These are phyloP conservation scores for Diplocarpon rosae DNA, from an alignment of 2,329 filamentous ascomycete genomes.

Conservation along the genomic window DNA sequence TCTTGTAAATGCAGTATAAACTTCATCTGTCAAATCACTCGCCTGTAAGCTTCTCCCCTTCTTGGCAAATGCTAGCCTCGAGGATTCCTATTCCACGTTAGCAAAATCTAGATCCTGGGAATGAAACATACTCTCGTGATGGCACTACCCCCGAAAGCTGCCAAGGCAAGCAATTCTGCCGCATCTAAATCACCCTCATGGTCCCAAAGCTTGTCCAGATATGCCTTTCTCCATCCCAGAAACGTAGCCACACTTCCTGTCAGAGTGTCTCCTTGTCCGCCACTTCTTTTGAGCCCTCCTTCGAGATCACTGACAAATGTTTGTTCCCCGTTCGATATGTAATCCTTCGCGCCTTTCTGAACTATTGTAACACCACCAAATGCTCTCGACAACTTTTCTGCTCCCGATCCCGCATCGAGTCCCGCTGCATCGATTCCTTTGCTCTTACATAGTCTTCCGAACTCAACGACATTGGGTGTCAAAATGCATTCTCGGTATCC, in stretches of 20 bases:
- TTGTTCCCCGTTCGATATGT: constrained; percentile 66
- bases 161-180: constrained; percentile 59
- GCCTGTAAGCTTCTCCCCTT: constrained; percentile 84
- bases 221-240: constrained; percentile 78
- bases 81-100: constrained; percentile 53
- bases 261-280: constrained; percentile 90
- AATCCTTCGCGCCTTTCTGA: constrained; percentile 76
- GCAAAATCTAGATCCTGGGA: constrained; percentile 8
- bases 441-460: constrained; percentile 67
- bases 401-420: constrained; percentile 31
- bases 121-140: constrained; percentile 60
- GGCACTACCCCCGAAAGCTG: constrained; percentile 75
- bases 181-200: constrained; percentile 39
- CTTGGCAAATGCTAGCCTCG: constrained; percentile 73
- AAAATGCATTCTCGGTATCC: constrained; percentile 79
- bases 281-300: constrained; percentile 81
- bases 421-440: constrained; percentile 51
- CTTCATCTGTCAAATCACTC: constrained; percentile 83
- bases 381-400: constrained; percentile 58
- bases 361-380: constrained; percentile 84
- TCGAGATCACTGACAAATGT: constrained; percentile 68
- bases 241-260: constrained; percentile 85
- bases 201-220: constrained; percentile 74
- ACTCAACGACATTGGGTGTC: constrained; percentile 93
- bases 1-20: constrained; percentile 69